Evolutionary conservation across 805 yeast genomes (phyloP).

Genomic region (Jamesozyma rosinii): DNA sequence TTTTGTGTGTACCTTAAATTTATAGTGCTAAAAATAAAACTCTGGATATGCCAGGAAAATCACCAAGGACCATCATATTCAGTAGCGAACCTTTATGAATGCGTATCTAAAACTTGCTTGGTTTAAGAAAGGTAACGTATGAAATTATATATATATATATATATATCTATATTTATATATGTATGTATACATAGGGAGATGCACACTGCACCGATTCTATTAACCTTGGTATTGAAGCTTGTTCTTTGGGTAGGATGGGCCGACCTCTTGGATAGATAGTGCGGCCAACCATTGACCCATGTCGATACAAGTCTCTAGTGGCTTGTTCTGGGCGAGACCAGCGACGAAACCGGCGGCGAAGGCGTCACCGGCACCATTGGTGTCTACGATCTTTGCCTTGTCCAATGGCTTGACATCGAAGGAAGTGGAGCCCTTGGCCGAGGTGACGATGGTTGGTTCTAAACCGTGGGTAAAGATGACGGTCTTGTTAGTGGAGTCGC

Average conservation of each 20-base stretch:
- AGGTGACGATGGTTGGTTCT: slow-evolving; percentile 77
- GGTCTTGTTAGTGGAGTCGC: slow-evolving; percentile 65
- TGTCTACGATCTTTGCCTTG: slow-evolving; percentile 63
- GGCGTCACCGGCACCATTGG: slow-evolving; percentile 99
- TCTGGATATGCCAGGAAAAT: no score
- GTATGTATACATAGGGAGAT: background rate
- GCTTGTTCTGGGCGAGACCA: slow-evolving; percentile 67
- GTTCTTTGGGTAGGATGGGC: slow-evolving; percentile 75
- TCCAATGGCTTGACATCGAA: slow-evolving; percentile 68
- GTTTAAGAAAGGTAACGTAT: no score
- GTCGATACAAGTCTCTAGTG: slow-evolving; percentile 53
- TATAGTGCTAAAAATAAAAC: background rate
- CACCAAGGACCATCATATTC: no score
- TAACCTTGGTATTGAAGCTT: slow-evolving; percentile 17
- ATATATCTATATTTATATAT: background rate
- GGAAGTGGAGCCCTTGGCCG: slow-evolving; percentile 40
- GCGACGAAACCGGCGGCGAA: slow-evolving; percentile 95
- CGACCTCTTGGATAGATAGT: slow-evolving; percentile 82
- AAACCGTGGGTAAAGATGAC: slow-evolving; percentile 94
- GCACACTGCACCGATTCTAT: background rate
- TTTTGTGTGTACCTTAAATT: background rate
- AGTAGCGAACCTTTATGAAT: no score
- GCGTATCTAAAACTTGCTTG: no score
- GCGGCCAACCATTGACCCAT: slow-evolving; percentile 97
- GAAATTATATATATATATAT: no score